Percentiles rank a stretch among this genome's conserved stretches.
Evolutionary conservation across 1,284 basidiomycete species (phyloP).

Genomic region (Sphagnurus paluster): DNA sequence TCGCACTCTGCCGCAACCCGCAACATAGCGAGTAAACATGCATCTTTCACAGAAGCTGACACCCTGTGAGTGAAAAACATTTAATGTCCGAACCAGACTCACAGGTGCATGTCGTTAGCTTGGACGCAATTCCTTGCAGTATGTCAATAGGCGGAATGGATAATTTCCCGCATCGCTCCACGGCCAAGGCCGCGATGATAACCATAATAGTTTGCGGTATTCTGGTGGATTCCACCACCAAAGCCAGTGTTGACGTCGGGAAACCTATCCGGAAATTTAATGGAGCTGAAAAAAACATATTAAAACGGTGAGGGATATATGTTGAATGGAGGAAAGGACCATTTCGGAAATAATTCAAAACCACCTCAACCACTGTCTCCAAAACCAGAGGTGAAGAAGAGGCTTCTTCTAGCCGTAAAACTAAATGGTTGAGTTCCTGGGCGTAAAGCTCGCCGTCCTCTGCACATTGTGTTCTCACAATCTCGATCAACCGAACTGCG

Average conservation of each 20-base stretch:
- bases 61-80: slow-evolving; percentile 2
- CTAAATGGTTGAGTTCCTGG: slow-evolving; percentile 46
- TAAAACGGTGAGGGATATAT: not conserved
- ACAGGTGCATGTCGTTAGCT: slow-evolving; percentile 50
- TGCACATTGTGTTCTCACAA: slow-evolving; percentile 47
- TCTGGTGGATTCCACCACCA: slow-evolving; percentile 43
- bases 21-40: slow-evolving; percentile 66
- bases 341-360: slow-evolving; percentile 47
- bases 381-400: slow-evolving; percentile 40
- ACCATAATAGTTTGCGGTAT: slow-evolving; percentile 63
- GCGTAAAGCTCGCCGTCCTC: slow-evolving; percentile 61
- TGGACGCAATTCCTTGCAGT: slow-evolving; percentile 48
- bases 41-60: slow-evolving; percentile 68
- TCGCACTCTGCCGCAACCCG: slow-evolving; percentile 60
- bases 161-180: slow-evolving; percentile 56
- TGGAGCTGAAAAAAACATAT: slow-evolving; percentile 34
- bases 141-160: slow-evolving; percentile 51
- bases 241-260: slow-evolving; percentile 49
- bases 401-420: slow-evolving; percentile 41
- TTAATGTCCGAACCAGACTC: slow-evolving; percentile 25
- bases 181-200: slow-evolving; percentile 60
- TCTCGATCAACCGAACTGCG: slow-evolving; percentile 54
- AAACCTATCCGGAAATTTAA: slow-evolving; percentile 47
- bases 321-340: slow-evolving; percentile 32
- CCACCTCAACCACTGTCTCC: slow-evolving; percentile 54